These are phyloP conservation scores for Colletotrichum paranaense DNA, from an alignment of 2,329 filamentous ascomycete species.

Conservation along the genomic window DNA sequence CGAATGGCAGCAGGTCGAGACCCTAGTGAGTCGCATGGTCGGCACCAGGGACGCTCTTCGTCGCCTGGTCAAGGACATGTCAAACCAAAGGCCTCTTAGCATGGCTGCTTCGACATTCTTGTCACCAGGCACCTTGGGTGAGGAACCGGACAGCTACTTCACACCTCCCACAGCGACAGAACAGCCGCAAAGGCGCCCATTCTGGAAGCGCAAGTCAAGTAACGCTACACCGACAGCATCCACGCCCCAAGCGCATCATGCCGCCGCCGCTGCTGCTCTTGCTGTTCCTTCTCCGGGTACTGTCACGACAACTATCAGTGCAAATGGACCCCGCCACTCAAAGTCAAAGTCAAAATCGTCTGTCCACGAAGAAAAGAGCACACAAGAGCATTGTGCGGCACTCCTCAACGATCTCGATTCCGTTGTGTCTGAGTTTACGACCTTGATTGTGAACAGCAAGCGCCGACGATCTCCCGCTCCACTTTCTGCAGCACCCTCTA, in stretches of 20 bases:
- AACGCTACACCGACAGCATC: conserved; percentile 63
- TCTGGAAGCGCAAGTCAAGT: conserved; percentile 93
- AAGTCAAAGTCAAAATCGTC: conserved; percentile 50
- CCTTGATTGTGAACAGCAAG: conserved; percentile 82
- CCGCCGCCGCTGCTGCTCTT: conserved; percentile 51
- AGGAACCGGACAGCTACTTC: conserved; percentile 68
- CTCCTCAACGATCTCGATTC: conserved; percentile 87
- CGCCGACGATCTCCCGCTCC: conserved; percentile 73
- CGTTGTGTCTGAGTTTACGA: conserved; percentile 85
- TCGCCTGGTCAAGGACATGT: conserved; percentile 86
- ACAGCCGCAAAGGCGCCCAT: conserved; percentile 67
- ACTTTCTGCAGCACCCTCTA: conserved; percentile 53
- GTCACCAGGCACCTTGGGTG: conserved; percentile 48
- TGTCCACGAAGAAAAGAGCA: conserved; percentile 68
- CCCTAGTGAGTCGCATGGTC: conserved; percentile 85
- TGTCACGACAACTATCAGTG: conserved; percentile 42
- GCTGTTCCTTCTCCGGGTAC: conserved; percentile 56
- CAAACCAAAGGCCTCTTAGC: conserved; percentile 66
- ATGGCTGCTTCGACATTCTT: conserved; percentile 49
- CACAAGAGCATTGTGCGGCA: conserved; percentile 86
- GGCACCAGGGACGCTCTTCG: conserved; percentile 90
- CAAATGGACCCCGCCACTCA: conserved; percentile 46
- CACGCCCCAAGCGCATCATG: conserved; percentile 50
- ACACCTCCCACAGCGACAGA: conserved; percentile 54
- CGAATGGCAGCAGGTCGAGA: conserved; percentile 90